A percentile compares a stretch with the other conserved stretches of the same genome.
These are phyloP conservation scores for Solanum hybrid DNA, from an alignment of 305 asterid genomes.

Conservation along the genomic window DNA sequence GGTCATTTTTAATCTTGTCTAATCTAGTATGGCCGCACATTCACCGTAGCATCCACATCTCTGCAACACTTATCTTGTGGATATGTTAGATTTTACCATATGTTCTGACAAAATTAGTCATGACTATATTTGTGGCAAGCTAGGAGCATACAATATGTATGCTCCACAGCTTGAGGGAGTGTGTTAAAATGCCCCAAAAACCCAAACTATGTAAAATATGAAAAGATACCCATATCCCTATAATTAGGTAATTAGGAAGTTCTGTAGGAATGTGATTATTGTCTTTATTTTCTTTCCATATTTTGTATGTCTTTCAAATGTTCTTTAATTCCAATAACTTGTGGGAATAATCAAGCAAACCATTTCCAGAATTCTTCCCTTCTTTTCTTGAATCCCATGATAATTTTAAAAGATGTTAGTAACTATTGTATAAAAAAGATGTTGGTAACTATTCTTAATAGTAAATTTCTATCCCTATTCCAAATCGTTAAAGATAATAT, in stretches of 20 bases:
- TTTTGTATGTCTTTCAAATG: neutral
- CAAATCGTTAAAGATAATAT: neutral
- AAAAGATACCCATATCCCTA: neutral
- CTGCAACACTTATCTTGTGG: neutral
- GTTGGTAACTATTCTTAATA: neutral
- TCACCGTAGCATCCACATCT: neutral
- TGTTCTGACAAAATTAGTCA: neutral
- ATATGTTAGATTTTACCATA: neutral
- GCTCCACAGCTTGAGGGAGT: neutral
- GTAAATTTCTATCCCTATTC: neutral
- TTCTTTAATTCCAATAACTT: neutral
- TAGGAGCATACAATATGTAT: neutral
- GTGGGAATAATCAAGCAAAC: neutral
- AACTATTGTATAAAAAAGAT: neutral
- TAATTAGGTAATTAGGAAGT: neutral
- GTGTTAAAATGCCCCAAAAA: neutral
- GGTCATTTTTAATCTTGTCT: neutral
- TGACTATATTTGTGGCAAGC: neutral
- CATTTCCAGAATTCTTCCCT: neutral
- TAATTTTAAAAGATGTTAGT: neutral
- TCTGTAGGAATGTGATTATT: neutral
- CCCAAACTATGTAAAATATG: neutral
- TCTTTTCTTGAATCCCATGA: neutral
- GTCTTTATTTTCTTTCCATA: neutral
- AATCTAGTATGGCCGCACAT: neutral